Evolutionary conservation across 345 rosid genomes (phyloP).

Genomic region (Aquilaria sinensis): DNA sequence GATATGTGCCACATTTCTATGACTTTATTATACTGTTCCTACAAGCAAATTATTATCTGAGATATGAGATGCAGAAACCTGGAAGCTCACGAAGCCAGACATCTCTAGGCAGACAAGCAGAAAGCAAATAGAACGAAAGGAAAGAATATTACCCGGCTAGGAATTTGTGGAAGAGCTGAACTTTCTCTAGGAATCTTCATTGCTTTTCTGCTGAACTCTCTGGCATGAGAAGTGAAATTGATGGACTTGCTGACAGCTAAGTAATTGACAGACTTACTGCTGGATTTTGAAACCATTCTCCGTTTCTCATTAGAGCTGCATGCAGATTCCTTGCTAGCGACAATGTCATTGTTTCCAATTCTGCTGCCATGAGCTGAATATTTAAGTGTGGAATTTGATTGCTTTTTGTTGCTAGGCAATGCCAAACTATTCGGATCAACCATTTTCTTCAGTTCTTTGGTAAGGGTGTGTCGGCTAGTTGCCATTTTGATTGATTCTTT

Average conservation of each 20-base stretch:
- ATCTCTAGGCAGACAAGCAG: neutral
- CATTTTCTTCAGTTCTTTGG: slow-evolving; percentile 23
- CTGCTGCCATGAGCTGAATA: slow-evolving; percentile 16
- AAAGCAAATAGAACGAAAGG: slow-evolving; percentile 11
- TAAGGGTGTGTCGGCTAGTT: slow-evolving; percentile 21
- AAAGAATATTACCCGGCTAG: slow-evolving; percentile 39
- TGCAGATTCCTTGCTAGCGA: slow-evolving; percentile 15
- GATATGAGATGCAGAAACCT: neutral
- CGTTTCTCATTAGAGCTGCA: slow-evolving; percentile 25
- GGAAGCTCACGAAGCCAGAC: neutral
- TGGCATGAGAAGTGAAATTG: slow-evolving; percentile 28
- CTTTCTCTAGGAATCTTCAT: slow-evolving; percentile 27
- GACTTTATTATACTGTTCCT: neutral
- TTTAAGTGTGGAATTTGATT: neutral
- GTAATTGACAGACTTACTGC: slow-evolving; percentile 45
- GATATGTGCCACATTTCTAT: neutral
- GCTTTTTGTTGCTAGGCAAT: slow-evolving; percentile 3
- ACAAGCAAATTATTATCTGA: neutral
- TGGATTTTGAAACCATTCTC: slow-evolving; percentile 31
- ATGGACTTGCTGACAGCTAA: slow-evolving; percentile 24
- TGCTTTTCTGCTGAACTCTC: slow-evolving; percentile 31
- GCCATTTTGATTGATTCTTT: slow-evolving; percentile 29
- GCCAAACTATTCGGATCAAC: slow-evolving; percentile 8
- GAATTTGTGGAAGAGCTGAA: slow-evolving; percentile 26
- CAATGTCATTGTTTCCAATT: slow-evolving; percentile 21